Percentiles rank a stretch among this genome's conserved stretches.
Conservation (phyloP, 331 rosid genomes). For the Arachis monticola region DNA sequence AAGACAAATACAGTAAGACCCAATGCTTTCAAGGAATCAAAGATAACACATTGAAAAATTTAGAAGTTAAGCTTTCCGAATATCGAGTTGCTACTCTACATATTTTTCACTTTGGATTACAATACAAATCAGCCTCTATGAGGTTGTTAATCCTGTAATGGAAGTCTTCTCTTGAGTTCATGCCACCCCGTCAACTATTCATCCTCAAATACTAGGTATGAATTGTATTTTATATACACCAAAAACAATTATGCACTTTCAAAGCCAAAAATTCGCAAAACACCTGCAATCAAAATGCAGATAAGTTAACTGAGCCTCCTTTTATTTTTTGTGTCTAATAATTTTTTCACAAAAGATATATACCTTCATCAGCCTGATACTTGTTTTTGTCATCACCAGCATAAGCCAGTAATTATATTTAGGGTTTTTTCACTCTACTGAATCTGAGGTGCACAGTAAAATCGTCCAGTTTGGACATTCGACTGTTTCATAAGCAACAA, state of each 20-base stretch:
- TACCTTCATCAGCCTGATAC: conserved; percentile 95
- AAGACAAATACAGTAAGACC: neutral
- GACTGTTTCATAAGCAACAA: conserved; percentile 58
- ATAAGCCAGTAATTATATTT: conserved; percentile 84
- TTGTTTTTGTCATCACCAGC: conserved; percentile 99
- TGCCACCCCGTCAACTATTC: conserved; percentile 12
- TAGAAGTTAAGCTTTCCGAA: too few species aligned
- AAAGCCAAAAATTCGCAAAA: conserved; percentile 81
- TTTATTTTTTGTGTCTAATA: conserved; percentile 12
- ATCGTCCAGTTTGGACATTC: conserved; percentile 75
- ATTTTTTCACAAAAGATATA: neutral
- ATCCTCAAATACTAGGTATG: conserved; percentile 47
- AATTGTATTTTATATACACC: too few species aligned
- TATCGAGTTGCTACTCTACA: neutral
- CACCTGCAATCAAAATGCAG: conserved; percentile 59
- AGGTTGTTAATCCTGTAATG: neutral
- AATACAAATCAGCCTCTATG: conserved; percentile 12
- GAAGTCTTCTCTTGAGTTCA: neutral
- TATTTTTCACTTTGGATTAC: neutral
- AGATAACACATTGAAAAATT: too few species aligned
- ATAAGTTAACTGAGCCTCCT: conserved; percentile 23
- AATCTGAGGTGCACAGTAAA: conserved; percentile 91
- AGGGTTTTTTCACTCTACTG: conserved; percentile 99
- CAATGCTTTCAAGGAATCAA: too few species aligned
- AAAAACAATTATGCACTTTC: conserved; percentile 49